Percentiles rank a stretch among this genome's conserved stretches.
Conservation (phyloP, 192 early-diverging fungal genomes). For the Coemansia sp. region DNA sequence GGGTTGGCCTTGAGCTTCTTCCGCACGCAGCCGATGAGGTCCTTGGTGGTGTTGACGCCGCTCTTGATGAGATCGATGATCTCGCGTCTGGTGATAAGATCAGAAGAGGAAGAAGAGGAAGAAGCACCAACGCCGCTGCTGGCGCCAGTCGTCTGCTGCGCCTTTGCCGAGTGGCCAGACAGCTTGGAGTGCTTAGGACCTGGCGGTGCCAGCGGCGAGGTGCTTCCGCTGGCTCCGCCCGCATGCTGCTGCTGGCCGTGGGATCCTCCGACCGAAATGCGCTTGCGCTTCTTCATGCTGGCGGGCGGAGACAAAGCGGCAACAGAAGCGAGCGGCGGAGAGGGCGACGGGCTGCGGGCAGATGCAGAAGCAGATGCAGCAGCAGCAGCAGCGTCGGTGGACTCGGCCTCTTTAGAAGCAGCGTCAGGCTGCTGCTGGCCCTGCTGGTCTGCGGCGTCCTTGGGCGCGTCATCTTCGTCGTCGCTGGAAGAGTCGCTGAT, state of each 20-base stretch:
- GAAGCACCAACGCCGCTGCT: conserved; percentile 19
- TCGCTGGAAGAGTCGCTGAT: conserved; percentile 31
- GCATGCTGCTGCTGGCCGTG: not conserved
- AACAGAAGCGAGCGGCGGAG: not conserved
- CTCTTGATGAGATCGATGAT: conserved; percentile 62
- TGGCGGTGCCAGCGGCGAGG: conserved; percentile 14
- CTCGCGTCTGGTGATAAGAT: conserved; percentile 68
- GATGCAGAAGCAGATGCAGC: not conserved
- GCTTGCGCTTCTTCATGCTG: conserved; percentile 54
- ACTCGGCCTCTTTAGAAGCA: not conserved
- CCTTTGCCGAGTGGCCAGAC: conserved; percentile 1
- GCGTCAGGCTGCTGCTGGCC: conserved; percentile 18
- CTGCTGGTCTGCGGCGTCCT: conserved; percentile 18
- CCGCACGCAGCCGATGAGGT: conserved; percentile 63
- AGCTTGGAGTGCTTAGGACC: conserved; percentile 30
- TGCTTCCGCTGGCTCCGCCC: conserved; percentile 16
- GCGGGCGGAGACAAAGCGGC: conserved; percentile 6
- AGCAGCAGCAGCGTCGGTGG: not conserved
- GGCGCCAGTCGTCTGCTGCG: not conserved
- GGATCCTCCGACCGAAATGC: conserved; percentile 20
- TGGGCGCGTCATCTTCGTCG: conserved; percentile 24
- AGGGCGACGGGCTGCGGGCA: not conserved
- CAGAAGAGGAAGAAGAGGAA: conserved; percentile 34
- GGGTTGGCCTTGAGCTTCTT: conserved; percentile 63
- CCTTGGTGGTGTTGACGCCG: conserved; percentile 62